A percentile compares a stretch with the other conserved stretches of the same genome.
These are phyloP conservation scores for Akanthomyces dipterigenus DNA, from an alignment of 2,329 filamentous ascomycete genomes.

Conservation along the genomic window DNA sequence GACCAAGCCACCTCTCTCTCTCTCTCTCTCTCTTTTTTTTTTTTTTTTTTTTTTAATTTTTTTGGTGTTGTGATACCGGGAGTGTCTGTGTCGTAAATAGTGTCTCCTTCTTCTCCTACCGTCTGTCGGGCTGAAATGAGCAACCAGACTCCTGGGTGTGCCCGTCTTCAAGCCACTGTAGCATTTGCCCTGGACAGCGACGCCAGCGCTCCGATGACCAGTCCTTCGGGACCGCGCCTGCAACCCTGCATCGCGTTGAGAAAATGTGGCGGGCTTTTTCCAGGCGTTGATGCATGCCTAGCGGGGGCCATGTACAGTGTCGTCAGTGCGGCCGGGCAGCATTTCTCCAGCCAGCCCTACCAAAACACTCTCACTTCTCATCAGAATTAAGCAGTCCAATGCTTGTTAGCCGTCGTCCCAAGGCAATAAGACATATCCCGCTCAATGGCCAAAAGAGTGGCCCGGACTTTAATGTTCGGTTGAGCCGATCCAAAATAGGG, in stretches of 20 bases:
- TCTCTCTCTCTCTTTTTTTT: neutral
- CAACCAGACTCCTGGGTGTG: neutral
- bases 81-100: neutral
- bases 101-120: neutral
- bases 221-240: conserved; percentile 4
- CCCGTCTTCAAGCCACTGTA: neutral
- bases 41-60: neutral
- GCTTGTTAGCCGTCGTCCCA: too few relatives aligned
- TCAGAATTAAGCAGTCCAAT: too few relatives aligned
- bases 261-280: neutral
- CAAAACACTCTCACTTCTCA: too few relatives aligned
- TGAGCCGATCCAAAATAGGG: neutral
- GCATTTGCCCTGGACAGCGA: neutral
- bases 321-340: neutral
- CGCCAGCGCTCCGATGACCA: neutral
- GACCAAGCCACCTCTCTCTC: neutral
- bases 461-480: neutral
- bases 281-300: neutral
- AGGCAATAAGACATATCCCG: neutral
- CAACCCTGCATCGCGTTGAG: neutral
- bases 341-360: neutral
- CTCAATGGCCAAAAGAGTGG: neutral
- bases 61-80: neutral
- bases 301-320: neutral
- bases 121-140: neutral